Evolutionary conservation across 169 alveolate genomes (phyloP).

Genomic region (Plasmodium vivax): DNA sequence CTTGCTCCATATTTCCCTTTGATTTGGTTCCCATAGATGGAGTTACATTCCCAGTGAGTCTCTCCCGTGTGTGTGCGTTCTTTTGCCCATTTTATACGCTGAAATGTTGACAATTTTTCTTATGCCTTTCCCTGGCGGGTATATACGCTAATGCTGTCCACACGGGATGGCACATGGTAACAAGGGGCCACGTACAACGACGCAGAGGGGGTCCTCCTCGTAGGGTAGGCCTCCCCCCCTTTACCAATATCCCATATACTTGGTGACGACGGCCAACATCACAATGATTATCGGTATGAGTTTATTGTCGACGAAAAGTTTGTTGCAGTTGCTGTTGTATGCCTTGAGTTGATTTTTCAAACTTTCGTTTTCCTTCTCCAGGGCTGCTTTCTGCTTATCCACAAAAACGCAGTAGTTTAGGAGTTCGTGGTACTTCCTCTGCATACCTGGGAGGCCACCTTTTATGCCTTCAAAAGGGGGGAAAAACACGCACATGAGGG

Average conservation of each 20-base stretch:
- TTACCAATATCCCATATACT: constrained; percentile 71
- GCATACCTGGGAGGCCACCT: constrained; percentile 75
- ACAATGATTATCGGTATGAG: constrained; percentile 51
- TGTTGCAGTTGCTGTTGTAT: constrained; percentile 37
- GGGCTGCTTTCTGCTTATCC: constrained; percentile 86
- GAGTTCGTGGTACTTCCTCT: constrained; percentile 87
- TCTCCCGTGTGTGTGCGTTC: neutral
- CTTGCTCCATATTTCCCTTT: neutral
- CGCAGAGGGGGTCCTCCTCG: neutral
- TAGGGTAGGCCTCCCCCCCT: neutral
- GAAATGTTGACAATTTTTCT: neutral
- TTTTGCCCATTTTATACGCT: neutral
- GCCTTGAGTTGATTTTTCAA: constrained; percentile 74
- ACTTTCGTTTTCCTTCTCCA: constrained; percentile 85
- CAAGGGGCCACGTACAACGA: neutral
- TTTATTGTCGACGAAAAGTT: constrained; percentile 55
- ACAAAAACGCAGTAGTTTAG: constrained; percentile 89
- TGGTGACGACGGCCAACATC: constrained; percentile 60
- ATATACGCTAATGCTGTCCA: neutral
- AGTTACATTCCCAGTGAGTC: neutral
- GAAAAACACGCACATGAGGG: neutral
- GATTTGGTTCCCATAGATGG: neutral
- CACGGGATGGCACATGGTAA: neutral
- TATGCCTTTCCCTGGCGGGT: neutral
- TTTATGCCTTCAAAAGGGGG: constrained; percentile 78